These are phyloP conservation scores for Penicillium sp. DNA, from an alignment of 2,329 filamentous ascomycete species.

Conservation along the genomic window DNA sequence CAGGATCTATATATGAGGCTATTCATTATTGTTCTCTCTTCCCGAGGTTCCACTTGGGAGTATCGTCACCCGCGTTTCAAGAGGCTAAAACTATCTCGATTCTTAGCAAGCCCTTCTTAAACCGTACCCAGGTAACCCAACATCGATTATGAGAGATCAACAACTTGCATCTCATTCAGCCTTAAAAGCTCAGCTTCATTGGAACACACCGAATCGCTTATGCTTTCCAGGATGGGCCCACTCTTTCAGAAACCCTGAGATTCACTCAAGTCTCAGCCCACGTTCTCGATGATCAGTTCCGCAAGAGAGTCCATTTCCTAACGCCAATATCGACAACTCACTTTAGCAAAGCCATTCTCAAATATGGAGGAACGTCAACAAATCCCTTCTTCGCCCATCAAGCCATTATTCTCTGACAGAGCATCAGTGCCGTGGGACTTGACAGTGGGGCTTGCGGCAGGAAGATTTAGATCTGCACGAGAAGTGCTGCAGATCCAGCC, in stretches of 20 bases:
- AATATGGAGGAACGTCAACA: too few species aligned
- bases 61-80: neutral
- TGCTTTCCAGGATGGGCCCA: neutral
- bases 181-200: neutral
- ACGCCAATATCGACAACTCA: too few species aligned
- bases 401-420: neutral
- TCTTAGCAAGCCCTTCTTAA: neutral
- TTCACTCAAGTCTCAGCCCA: neutral
- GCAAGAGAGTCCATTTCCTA: too few species aligned
- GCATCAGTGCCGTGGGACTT: neutral
- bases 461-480: slow-evolving; percentile 11
- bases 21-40: neutral
- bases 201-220: neutral
- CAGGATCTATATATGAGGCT: neutral
- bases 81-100: neutral
- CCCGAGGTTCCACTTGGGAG: neutral
- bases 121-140: neutral
- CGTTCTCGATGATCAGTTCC: neutral
- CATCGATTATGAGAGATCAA: neutral
- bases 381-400: neutral
- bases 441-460: slow-evolving; percentile 6
- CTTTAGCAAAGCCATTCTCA: too few species aligned
- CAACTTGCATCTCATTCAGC: too few species aligned
- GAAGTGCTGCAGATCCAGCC: slow-evolving; percentile 5
- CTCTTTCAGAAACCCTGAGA: neutral